Evolutionary conservation across 129 eudicot genomes (phyloP).

Genomic region (Daucus carota): DNA sequence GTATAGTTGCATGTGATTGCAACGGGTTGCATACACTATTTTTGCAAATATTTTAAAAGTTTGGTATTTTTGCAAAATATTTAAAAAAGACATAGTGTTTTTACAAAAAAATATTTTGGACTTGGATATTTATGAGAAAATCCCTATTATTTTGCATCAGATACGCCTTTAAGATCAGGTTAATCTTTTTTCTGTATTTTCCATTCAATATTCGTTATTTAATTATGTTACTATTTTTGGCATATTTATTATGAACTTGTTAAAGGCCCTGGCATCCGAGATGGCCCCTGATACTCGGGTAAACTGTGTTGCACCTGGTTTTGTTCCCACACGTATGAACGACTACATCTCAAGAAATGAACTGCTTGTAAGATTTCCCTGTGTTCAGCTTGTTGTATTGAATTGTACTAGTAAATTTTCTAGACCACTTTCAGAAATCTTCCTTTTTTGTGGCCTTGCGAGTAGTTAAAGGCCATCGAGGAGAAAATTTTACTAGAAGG

Average conservation of each 20-base stretch:
- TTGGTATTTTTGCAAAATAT: no score
- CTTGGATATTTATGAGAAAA: no score
- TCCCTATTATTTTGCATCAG: neutral
- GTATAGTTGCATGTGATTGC: no score
- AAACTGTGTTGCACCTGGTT: slow-evolving; percentile 89
- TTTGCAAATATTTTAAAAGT: no score
- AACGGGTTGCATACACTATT: no score
- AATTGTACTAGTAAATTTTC: neutral
- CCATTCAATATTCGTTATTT: no score
- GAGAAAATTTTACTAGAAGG: slow-evolving; percentile 54
- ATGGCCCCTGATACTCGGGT: slow-evolving; percentile 88
- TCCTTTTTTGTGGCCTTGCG: neutral
- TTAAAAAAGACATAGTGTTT: no score
- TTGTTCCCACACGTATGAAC: slow-evolving; percentile 79
- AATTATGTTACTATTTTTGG: neutral
- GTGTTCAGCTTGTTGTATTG: neutral
- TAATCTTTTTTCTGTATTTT: neutral
- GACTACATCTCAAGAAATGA: slow-evolving; percentile 36
- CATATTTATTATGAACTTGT: neutral
- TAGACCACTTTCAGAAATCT: neutral
- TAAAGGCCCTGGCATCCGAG: slow-evolving; percentile 87
- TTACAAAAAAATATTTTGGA: no score
- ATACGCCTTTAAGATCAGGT: neutral
- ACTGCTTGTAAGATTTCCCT: slow-evolving; percentile 32
- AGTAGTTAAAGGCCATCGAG: slow-evolving; percentile 54